These are phyloP conservation scores for Vanderwaltozyma yarrowii DNA, from an alignment of 805 yeast genomes.

Conservation along the genomic window DNA sequence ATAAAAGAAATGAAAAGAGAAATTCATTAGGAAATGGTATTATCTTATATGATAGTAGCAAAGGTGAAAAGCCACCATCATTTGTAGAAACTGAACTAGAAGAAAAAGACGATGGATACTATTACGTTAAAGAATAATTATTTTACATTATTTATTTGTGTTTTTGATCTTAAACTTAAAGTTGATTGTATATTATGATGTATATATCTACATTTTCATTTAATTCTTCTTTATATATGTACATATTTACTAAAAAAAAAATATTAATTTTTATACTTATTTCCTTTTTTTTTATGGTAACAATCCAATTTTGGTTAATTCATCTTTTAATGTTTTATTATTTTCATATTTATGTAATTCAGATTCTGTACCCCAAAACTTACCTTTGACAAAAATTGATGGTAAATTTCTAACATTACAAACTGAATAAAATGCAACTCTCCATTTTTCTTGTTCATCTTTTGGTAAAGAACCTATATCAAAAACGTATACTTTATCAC, in stretches of 20 bases:
- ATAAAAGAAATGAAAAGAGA: slow-evolving; percentile 41
- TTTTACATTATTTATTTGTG: not conserved
- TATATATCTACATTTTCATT: too few species aligned
- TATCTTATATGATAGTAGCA: slow-evolving; percentile 34
- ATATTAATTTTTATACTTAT: not conserved
- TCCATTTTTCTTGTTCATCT: slow-evolving; percentile 24
- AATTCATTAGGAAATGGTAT: slow-evolving; percentile 41
- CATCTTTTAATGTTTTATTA: slow-evolving; percentile 14
- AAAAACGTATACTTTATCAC: slow-evolving; percentile 40
- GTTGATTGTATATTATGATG: too few species aligned
- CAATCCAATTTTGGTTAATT: slow-evolving; percentile 21
- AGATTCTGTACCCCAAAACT: slow-evolving; percentile 27
- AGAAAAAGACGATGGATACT: slow-evolving; percentile 23
- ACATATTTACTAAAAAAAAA: not conserved
- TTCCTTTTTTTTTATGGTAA: not conserved
- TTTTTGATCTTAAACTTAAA: too few species aligned
- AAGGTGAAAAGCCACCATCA: slow-evolving; percentile 24
- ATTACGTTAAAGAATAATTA: slow-evolving; percentile 2
- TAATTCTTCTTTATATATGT: too few species aligned
- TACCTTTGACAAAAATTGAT: slow-evolving; percentile 26
- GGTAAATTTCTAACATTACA: slow-evolving; percentile 28
- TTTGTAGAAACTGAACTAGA: slow-evolving; percentile 22
- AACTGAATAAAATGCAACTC: slow-evolving; percentile 25
- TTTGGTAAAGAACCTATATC: slow-evolving; percentile 32
- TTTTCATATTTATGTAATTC: slow-evolving; percentile 24